Evolutionary conservation across 2,329 filamentous ascomycete genomes (phyloP).

Genomic region (Pseudogymnoascus sp.): DNA sequence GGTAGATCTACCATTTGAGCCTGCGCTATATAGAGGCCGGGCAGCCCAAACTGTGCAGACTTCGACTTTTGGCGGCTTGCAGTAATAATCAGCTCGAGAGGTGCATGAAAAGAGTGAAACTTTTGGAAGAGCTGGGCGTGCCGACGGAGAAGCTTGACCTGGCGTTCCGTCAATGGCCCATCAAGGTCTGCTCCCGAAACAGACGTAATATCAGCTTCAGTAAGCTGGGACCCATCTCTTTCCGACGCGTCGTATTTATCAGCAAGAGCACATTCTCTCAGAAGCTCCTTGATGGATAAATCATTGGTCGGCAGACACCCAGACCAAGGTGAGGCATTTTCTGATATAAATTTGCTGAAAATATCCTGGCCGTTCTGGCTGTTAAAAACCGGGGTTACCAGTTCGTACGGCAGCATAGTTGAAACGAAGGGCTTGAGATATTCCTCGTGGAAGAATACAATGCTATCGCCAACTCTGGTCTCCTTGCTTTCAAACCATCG

Average conservation of each 20-base stretch:
- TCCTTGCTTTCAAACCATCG: slow-evolving; percentile 48
- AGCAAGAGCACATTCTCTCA: background rate
- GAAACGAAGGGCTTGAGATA: slow-evolving; percentile 34
- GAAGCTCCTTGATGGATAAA: slow-evolving; percentile 12
- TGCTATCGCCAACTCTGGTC: background rate
- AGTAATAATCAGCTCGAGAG: slow-evolving; percentile 24
- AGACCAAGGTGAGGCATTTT: background rate
- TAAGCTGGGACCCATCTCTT: background rate
- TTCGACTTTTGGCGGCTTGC: slow-evolving; percentile 10
- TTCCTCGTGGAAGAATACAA: slow-evolving; percentile 20
- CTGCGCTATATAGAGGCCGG: slow-evolving; percentile 77
- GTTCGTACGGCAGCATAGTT: slow-evolving; percentile 50
- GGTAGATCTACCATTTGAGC: slow-evolving; percentile 65
- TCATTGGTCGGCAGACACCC: slow-evolving; percentile 20
- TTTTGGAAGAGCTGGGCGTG: slow-evolving; percentile 11
- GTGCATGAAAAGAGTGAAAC: slow-evolving; percentile 40
- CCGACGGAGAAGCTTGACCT: background rate
- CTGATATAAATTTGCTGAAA: background rate
- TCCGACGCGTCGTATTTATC: background rate
- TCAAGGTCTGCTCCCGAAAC: background rate
- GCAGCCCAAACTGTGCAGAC: background rate
- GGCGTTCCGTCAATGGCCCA: background rate
- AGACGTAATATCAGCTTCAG: background rate
- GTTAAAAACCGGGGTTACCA: slow-evolving; percentile 29
- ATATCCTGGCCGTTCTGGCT: background rate